Conservation (phyloP, 176 grass and related monocot genomes). For the Carex scoparia region DNA sequence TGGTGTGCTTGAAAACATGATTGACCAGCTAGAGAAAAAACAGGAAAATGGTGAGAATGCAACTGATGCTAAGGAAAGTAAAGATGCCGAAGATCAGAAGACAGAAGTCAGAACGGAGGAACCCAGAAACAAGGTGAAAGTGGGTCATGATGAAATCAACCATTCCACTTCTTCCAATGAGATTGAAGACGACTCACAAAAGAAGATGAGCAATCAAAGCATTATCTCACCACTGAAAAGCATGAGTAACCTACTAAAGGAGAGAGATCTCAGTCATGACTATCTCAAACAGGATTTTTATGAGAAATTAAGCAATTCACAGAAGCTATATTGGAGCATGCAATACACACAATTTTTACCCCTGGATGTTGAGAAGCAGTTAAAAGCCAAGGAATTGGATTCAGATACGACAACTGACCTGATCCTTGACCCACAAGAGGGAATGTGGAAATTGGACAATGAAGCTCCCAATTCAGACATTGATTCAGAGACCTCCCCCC, state of each 20-base stretch:
- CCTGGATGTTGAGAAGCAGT: slow-evolving; percentile 46
- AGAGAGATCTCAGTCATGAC: slow-evolving; percentile 21
- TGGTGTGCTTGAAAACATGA: slow-evolving; percentile 89
- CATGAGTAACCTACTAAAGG: slow-evolving; percentile 25
- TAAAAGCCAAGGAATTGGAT: slow-evolving; percentile 43
- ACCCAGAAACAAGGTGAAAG: neutral
- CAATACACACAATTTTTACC: slow-evolving; percentile 52
- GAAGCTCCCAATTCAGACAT: slow-evolving; percentile 32
- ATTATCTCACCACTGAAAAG: slow-evolving; percentile 38
- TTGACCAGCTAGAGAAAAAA: slow-evolving; percentile 73
- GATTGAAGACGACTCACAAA: slow-evolving; percentile 14
- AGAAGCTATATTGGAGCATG: slow-evolving; percentile 54
- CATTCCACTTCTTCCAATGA: neutral
- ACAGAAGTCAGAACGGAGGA: slow-evolving; percentile 1
- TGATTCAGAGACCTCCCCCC: slow-evolving; percentile 21
- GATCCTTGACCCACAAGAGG: slow-evolving; percentile 81
- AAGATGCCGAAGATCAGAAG: neutral
- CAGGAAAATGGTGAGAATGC: slow-evolving; percentile 29
- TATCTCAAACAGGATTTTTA: slow-evolving; percentile 33
- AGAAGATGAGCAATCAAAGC: slow-evolving; percentile 22
- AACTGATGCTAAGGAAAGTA: neutral
- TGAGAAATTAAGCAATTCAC: slow-evolving; percentile 1
- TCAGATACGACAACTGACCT: slow-evolving; percentile 62
- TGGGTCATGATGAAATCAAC: slow-evolving; percentile 1
- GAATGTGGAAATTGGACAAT: slow-evolving; percentile 86